Conservation (phyloP, 768 basidiomycete genomes). For the Amanita phalloides region DNA sequence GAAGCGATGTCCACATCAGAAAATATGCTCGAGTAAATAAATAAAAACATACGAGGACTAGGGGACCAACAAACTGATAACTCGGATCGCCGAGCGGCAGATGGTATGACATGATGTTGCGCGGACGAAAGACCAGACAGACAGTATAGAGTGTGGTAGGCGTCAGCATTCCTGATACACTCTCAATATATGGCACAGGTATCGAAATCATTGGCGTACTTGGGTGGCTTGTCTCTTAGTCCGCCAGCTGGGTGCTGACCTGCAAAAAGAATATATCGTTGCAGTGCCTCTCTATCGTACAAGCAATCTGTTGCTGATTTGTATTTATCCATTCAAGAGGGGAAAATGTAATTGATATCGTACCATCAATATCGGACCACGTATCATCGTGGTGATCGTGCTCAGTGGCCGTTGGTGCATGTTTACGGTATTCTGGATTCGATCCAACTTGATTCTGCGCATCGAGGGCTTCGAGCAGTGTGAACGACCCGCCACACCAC, state of each 20-base stretch:
- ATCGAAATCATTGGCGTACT: slow-evolving; percentile 30
- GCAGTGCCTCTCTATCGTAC: slow-evolving; percentile 60
- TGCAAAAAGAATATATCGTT: slow-evolving; percentile 79
- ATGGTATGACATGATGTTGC: slow-evolving; percentile 65
- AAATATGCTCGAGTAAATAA: not conserved
- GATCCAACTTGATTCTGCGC: slow-evolving; percentile 24
- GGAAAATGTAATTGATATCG: slow-evolving; percentile 4
- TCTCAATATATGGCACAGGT: not conserved
- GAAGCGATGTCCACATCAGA: not conserved
- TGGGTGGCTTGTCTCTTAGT: slow-evolving; percentile 90
- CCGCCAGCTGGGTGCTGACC: slow-evolving; percentile 84
- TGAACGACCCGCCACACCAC: slow-evolving; percentile 94
- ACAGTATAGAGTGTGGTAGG: slow-evolving; percentile 93
- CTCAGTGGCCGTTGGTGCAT: not conserved
- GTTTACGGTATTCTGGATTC: slow-evolving; percentile 10
- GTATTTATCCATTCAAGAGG: not conserved
- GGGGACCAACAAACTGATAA: slow-evolving; percentile 13
- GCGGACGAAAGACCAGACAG: slow-evolving; percentile 83
- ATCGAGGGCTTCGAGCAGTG: slow-evolving; percentile 56
- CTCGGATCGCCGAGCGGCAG: slow-evolving; percentile 20
- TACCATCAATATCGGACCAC: slow-evolving; percentile 73
- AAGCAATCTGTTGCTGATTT: slow-evolving; percentile 24
- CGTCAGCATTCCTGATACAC: slow-evolving; percentile 60
- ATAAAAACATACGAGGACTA: not conserved
- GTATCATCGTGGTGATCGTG: slow-evolving; percentile 11